These are phyloP conservation scores for Rhodotorula kratochvilovae DNA, from an alignment of 768 basidiomycete species.

Conservation along the genomic window DNA sequence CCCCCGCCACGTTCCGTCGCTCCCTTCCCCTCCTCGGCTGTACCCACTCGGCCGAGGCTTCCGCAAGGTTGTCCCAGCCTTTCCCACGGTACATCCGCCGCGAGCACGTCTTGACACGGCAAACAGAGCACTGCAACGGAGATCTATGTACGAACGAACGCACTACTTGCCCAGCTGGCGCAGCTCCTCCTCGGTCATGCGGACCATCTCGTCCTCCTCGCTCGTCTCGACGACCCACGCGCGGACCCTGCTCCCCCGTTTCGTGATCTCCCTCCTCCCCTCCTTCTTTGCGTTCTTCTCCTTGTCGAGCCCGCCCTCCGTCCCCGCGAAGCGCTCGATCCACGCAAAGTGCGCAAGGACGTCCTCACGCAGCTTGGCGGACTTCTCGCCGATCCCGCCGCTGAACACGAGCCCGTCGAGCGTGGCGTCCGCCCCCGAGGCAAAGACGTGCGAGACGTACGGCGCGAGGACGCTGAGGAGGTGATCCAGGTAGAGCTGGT, in stretches of 20 bases:
- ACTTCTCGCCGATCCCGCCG: conserved; percentile 81
- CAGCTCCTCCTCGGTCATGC: conserved; percentile 30
- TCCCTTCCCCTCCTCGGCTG: no score
- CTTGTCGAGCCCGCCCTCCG: conserved; percentile 53
- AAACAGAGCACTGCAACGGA: neutral
- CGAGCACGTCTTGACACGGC: neutral
- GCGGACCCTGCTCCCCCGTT: conserved; percentile 43
- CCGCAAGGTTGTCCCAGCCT: no score
- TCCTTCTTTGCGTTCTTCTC: conserved; percentile 46
- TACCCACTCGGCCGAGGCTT: no score
- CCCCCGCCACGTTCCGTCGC: no score
- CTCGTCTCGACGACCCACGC: conserved; percentile 51
- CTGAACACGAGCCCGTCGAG: conserved; percentile 78
- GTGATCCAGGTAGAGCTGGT: conserved; percentile 55
- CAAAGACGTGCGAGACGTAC: conserved; percentile 38
- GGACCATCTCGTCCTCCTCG: conserved; percentile 46
- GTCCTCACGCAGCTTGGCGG: conserved; percentile 59
- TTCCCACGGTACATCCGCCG: no score
- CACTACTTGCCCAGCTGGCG: neutral
- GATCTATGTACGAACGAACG: no score
- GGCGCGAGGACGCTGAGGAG: conserved; percentile 28
- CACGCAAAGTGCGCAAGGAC: conserved; percentile 57
- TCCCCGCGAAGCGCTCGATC: conserved; percentile 61
- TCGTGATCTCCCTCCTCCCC: conserved; percentile 44
- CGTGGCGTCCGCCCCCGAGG: conserved; percentile 12